A percentile compares a stretch with the other conserved stretches of the same genome.
Evolutionary conservation across 305 asterid species (phyloP).

Genomic region (Ajuga reptans): DNA sequence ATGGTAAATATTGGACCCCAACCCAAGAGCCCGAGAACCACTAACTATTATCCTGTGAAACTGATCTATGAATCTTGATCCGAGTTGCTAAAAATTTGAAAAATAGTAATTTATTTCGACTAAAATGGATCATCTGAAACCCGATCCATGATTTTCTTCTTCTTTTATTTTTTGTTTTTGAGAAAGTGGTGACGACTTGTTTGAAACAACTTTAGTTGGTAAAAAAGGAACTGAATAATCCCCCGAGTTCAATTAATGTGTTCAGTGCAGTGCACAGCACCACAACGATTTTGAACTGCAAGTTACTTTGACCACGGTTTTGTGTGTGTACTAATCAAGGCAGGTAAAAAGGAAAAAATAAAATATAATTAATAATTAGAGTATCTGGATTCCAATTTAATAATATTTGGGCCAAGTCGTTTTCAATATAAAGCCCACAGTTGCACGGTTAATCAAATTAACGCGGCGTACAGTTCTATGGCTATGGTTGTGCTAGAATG

Average conservation of each 20-base stretch:
- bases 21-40: too few relatives aligned
- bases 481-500: too few relatives aligned
- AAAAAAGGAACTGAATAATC: slow-evolving; percentile 1
- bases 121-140: too few relatives aligned
- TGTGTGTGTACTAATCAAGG: slow-evolving; percentile 23
- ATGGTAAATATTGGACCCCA: too few relatives aligned
- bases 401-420: slow-evolving; percentile 20
- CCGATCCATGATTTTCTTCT: too few relatives aligned
- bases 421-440: slow-evolving; percentile 19
- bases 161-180: too few relatives aligned
- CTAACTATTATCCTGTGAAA: too few relatives aligned
- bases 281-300: slow-evolving; percentile 1
- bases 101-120: too few relatives aligned
- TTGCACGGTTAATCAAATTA: slow-evolving; percentile 7
- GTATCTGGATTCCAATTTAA: slow-evolving; percentile 26
- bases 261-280: slow-evolving; percentile 11
- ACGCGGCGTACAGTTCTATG: not conserved
- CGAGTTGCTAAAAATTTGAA: too few relatives aligned
- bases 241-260: not conserved
- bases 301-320: slow-evolving; percentile 26
- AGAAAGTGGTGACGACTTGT: too few relatives aligned
- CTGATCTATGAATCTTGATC: too few relatives aligned
- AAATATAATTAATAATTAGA: slow-evolving; percentile 4
- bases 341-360: slow-evolving; percentile 30
- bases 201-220: slow-evolving; percentile 21